Evolutionary conservation across 495 filamentous ascomycete genomes (phyloP), one percentile per base, ranked within the genome.

Genomic region (Xylona heveae): DNA sequence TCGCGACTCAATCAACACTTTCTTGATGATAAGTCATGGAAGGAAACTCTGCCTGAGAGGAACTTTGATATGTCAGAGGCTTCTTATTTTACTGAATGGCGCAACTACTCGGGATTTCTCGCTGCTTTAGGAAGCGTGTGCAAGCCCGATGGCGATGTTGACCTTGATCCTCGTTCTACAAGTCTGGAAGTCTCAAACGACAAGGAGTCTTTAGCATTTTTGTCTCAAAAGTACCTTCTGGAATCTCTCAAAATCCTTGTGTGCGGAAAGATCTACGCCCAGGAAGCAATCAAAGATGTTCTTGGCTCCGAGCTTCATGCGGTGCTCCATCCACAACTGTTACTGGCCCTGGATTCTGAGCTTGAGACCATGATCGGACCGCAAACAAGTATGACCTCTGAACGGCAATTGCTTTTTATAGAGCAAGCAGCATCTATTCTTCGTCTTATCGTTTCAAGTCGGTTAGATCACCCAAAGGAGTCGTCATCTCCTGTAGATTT

Each of bases 121-220:
- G 69, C 69, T 13, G 71, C 68, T 2, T 51, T 74, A 21, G 69
- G 67, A n/a, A 69, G 69, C 3, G 58, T 62, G 31, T 74, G 69
- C 44, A 69, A 68, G n/a, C 58, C 62, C 5, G 69, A 70, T 23
- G 62, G 57, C 27, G 54, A 62, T 39, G 64, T 64, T n/a, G n/a
- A n/a, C n/a, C n/a, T n/a, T n/a, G n/a, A n/a, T n/a, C n/a, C n/a
- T n/a, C n/a, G n/a, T n/a, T n/a, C n/a, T n/a, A n/a, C n/a, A n/a
- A n/a, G n/a, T n/a, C n/a, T n/a, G n/a, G n/a, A n/a, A n/a, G n/a
- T n/a, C n/a, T n/a, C n/a, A n/a, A n/a, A n/a, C n/a, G n/a, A n/a
- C n/a, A n/a, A n/a, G n/a, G n/a, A n/a, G n/a, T n/a, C n/a, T n/a
- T n/a, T n/a, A n/a, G n/a, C n/a, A n/a, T n/a, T n/a, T n/a, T n/a